Conservation (phyloP, 768 basidiomycete species). For the Podaxis rugospora region DNA sequence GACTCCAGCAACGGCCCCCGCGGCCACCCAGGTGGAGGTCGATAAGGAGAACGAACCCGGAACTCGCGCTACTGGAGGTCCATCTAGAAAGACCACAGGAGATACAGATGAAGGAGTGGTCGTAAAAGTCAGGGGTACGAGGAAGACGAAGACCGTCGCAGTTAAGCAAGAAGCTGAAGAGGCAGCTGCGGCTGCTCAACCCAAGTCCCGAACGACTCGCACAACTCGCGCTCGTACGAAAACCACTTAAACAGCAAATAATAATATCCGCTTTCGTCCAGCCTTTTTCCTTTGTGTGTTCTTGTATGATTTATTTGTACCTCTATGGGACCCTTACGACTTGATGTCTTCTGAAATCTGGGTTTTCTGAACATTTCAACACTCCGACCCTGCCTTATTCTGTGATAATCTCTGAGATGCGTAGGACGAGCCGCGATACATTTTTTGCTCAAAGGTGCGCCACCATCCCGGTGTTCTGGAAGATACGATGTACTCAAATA, state of each 20-base stretch:
- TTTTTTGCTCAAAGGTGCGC: too few species aligned
- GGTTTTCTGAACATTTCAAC: not conserved
- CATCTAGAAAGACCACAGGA: slow-evolving; percentile 16
- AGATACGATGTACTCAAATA: too few species aligned
- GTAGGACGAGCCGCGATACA: too few species aligned
- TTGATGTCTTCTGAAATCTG: not conserved
- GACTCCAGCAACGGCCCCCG: slow-evolving; percentile 32
- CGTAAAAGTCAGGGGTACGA: slow-evolving; percentile 32
- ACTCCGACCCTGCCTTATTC: not conserved
- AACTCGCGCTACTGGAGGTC: slow-evolving; percentile 9
- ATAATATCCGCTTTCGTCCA: not conserved
- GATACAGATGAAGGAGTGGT: slow-evolving; percentile 25
- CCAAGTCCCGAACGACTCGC: slow-evolving; percentile 26
- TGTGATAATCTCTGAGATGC: not conserved
- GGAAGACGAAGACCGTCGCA: slow-evolving; percentile 24
- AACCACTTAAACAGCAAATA: slow-evolving; percentile 18
- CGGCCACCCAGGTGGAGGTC: slow-evolving; percentile 22
- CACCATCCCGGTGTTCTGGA: too few species aligned
- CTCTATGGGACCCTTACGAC: not conserved
- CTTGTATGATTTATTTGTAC: not conserved
- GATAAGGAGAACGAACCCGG: slow-evolving; percentile 39
- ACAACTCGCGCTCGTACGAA: slow-evolving; percentile 31
- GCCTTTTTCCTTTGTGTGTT: not conserved
- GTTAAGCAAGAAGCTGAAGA: slow-evolving; percentile 21
- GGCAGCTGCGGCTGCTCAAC: slow-evolving; percentile 15